phyloP scores from a whole-genome alignment of 2,329 filamentous ascomycete species.

The Aurifilum marmelostoma region DNA sequence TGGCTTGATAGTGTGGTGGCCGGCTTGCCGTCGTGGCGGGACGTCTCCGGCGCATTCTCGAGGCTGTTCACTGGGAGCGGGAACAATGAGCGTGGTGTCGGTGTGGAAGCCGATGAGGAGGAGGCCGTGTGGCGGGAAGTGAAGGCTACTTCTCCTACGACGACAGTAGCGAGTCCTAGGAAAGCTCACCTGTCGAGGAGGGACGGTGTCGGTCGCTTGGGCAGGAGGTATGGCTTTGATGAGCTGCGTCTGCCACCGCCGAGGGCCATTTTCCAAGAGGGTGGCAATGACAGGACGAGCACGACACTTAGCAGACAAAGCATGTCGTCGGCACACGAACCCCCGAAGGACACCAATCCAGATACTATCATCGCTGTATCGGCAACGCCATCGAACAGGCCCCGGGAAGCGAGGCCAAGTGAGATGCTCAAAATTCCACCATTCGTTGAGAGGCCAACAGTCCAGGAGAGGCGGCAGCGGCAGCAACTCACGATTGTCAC shows the following conservation, averaged over 20 bases:
- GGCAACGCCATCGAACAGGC: neutral
- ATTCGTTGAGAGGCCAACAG: neutral
- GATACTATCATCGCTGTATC: neutral
- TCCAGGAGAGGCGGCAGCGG: neutral
- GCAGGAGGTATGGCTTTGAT: too few relatives aligned
- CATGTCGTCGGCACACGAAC: neutral
- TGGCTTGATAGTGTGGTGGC: neutral
- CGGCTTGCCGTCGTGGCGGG: slow-evolving; percentile 9
- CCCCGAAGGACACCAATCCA: neutral
- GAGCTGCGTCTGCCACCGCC: neutral
- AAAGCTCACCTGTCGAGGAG: neutral
- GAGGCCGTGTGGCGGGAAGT: slow-evolving; percentile 14
- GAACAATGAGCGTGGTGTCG: neutral
- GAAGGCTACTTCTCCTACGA: neutral
- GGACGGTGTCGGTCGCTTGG: neutral
- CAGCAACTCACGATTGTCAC: neutral
- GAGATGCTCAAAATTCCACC: slow-evolving; percentile 13
- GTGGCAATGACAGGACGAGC: neutral
- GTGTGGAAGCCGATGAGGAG: slow-evolving; percentile 3
- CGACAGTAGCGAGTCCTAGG: neutral
- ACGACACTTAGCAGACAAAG: neutral
- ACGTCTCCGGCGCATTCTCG: neutral
- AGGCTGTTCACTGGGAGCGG: neutral
- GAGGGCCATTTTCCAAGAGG: neutral
- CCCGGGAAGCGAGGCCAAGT: neutral